Evolutionary conservation across 2,329 filamentous ascomycete genomes (phyloP).

Genomic region (Helotiales sp.): DNA sequence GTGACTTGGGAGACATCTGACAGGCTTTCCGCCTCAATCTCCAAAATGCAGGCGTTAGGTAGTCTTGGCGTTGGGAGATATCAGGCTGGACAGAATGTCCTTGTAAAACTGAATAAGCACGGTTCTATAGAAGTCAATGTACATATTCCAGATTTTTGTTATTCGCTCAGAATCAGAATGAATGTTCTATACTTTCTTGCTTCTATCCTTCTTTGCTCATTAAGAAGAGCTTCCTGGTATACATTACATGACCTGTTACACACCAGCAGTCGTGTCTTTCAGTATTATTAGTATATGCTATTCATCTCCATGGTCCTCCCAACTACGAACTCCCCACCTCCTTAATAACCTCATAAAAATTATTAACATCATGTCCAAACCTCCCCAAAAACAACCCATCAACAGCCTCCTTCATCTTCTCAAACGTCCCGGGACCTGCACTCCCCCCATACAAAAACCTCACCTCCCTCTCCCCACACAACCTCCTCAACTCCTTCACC

Average conservation of each 20-base stretch:
- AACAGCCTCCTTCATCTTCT: conserved; percentile 64
- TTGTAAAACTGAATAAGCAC: neutral
- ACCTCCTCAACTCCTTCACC: conserved; percentile 35
- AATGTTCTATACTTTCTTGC: neutral
- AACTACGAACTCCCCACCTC: conserved; percentile 46
- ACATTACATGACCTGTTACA: too few relatives aligned
- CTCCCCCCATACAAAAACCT: conserved; percentile 82
- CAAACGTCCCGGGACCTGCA: conserved; percentile 76
- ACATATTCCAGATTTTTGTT: neutral
- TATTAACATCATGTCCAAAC: conserved; percentile 75
- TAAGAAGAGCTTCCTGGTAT: too few relatives aligned
- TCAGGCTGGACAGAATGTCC: neutral
- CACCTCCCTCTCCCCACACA: conserved; percentile 61
- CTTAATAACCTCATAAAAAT: conserved; percentile 68
- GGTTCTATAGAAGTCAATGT: neutral
- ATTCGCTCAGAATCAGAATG: neutral
- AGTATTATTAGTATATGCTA: too few relatives aligned
- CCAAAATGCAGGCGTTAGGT: neutral
- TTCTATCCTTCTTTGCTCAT: too few relatives aligned
- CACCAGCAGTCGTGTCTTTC: too few relatives aligned
- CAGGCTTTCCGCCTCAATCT: neutral
- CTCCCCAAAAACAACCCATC: conserved; percentile 81
- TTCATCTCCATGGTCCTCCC: too few relatives aligned
- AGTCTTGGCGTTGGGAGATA: conserved; percentile 1
- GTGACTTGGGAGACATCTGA: neutral